These are phyloP conservation scores for Cytospora piceicola DNA, from an alignment of 2,329 filamentous ascomycete species.

Conservation along the genomic window DNA sequence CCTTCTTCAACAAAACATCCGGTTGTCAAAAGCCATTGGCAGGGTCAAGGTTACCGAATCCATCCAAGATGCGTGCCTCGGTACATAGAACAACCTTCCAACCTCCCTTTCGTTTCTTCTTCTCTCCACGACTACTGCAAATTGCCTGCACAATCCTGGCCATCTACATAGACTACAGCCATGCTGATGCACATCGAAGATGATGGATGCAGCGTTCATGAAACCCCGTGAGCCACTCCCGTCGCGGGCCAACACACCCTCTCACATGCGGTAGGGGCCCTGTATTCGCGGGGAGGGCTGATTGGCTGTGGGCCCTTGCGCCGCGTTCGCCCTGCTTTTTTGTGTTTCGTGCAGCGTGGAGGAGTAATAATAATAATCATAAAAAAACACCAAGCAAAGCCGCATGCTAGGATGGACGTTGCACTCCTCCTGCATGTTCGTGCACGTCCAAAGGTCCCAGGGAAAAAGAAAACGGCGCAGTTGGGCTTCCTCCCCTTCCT, in stretches of 20 bases:
- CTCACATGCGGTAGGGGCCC: not conserved
- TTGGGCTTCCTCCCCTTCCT: not conserved
- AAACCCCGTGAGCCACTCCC: not conserved
- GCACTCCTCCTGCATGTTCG: not conserved
- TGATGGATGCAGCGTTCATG: not conserved
- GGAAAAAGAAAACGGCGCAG: not conserved
- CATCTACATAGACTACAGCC: not conserved
- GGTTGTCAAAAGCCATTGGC: not conserved
- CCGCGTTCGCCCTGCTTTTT: not conserved
- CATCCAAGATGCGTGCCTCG: no score
- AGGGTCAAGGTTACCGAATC: no score
- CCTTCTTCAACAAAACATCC: not conserved
- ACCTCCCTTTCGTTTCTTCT: not conserved
- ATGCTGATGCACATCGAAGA: not conserved
- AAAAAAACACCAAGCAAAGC: not conserved
- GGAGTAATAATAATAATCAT: no score
- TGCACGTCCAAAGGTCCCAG: not conserved
- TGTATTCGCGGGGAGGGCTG: not conserved
- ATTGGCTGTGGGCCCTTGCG: slow-evolving; percentile 1
- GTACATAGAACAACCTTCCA: no score
- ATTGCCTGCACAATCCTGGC: not conserved
- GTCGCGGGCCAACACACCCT: not conserved
- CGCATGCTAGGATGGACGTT: not conserved
- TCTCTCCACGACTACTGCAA: not conserved
- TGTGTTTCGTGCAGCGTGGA: slow-evolving; percentile 1